Evolutionary conservation across 75 land plant species (phyloP).

Genomic region (Cryptomeria japonica): DNA sequence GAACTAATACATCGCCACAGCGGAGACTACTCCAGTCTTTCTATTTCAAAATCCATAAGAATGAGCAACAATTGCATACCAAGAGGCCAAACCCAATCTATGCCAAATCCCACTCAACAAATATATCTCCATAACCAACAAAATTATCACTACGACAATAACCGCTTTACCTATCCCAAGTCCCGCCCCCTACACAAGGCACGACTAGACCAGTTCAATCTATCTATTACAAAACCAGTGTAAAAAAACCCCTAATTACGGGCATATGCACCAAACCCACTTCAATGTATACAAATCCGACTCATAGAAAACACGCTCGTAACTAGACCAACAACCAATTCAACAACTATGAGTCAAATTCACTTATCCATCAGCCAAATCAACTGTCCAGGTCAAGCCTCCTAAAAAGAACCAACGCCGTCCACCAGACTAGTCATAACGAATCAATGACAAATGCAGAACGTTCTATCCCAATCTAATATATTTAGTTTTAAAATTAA

Average conservation of each 20-base stretch:
- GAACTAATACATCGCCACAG: neutral
- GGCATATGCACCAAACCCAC: neutral
- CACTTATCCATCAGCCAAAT: neutral
- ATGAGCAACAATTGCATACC: neutral
- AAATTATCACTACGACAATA: neutral
- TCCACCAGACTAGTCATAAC: neutral
- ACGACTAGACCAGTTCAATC: neutral
- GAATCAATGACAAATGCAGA: neutral
- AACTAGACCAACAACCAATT: neutral
- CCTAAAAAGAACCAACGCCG: neutral
- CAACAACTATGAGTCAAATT: neutral
- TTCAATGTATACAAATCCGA: too few relatives aligned
- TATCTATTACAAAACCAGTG: neutral
- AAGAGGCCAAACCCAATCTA: neutral
- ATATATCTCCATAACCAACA: neutral
- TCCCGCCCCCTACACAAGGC: neutral
- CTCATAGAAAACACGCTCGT: too few relatives aligned
- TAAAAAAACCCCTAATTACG: neutral
- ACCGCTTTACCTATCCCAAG: neutral
- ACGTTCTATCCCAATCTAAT: neutral
- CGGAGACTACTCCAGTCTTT: neutral
- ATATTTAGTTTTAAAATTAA: neutral
- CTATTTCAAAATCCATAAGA: neutral
- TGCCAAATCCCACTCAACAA: neutral
- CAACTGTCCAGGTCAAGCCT: neutral